Conservation (phyloP, 805 yeast genomes). For the Saturnispora sanitii region DNA sequence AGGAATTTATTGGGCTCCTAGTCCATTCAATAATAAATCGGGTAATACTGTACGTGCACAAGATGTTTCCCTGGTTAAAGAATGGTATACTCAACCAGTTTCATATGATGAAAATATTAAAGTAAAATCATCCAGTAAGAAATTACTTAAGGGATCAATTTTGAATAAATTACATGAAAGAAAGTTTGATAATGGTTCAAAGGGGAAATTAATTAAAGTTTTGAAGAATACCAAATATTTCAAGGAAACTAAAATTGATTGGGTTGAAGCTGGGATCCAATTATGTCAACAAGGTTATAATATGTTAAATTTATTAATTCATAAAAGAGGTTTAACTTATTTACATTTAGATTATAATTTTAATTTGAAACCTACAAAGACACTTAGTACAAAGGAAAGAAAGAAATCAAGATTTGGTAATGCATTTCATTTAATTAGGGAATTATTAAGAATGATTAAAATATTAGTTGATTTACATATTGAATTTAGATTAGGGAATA, state of each 20-base stretch:
- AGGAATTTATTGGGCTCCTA: conserved; percentile 69
- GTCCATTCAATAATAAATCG: conserved; percentile 69
- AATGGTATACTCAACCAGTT: conserved; percentile 69
- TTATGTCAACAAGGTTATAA: conserved; percentile 89
- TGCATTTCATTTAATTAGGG: conserved; percentile 90
- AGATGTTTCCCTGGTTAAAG: conserved; percentile 77
- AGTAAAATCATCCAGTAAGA: conserved; percentile 81
- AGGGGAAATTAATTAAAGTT: conserved; percentile 50
- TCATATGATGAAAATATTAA: conserved; percentile 54
- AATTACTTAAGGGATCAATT: conserved; percentile 68
- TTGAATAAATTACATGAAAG: conserved; percentile 56
- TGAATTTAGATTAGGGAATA: conserved; percentile 79
- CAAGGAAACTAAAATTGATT: conserved; percentile 85
- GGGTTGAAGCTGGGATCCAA: conserved; percentile 98
- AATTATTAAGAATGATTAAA: conserved; percentile 74
- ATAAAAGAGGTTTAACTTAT: conserved; percentile 83
- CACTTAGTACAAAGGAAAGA: conserved; percentile 91
- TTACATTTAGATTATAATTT: conserved; percentile 92
- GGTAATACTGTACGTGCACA: conserved; percentile 75
- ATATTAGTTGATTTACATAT: conserved; percentile 89
- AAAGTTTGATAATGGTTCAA: conserved; percentile 32
- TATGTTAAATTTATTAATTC: conserved; percentile 83
- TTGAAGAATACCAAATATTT: conserved; percentile 77
- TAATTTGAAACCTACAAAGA: conserved; percentile 91
- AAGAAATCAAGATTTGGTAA: conserved; percentile 93